Evolutionary conservation across 2,329 filamentous ascomycete species (phyloP).

Genomic region (Colletotrichum caudatum): DNA sequence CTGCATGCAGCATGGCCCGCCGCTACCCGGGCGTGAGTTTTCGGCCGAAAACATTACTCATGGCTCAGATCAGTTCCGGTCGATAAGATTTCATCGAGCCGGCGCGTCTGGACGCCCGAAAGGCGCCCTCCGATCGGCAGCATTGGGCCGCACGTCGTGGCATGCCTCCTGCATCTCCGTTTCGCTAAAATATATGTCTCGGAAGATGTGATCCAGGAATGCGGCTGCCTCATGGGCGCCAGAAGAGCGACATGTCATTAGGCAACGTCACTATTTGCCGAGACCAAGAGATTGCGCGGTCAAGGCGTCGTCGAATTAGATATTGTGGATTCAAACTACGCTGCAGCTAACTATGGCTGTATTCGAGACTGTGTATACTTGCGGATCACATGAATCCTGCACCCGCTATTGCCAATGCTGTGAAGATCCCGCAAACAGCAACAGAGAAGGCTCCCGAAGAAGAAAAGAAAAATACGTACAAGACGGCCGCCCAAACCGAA

Average conservation of each 20-base stretch:
- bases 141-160: background rate
- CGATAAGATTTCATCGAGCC: no score
- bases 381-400: conserved; percentile 21
- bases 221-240: background rate
- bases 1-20: background rate
- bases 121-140: background rate
- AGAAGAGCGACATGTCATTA: background rate
- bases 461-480: conserved; percentile 24
- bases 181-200: background rate
- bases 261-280: background rate
- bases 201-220: no score
- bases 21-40: background rate
- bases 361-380: conserved; percentile 6
- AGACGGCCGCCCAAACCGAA: conserved; percentile 31
- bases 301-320: conserved; percentile 10
- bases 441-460: background rate
- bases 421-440: conserved; percentile 18
- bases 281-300: background rate
- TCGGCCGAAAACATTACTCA: background rate
- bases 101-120: background rate
- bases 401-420: conserved; percentile 31
- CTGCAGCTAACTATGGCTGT: conserved; percentile 23
- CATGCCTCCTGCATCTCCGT: background rate
- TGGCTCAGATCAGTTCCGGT: background rate
- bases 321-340: conserved; percentile 22